A percentile compares a stretch with the other conserved stretches of the same genome.
Evolutionary conservation across 2,329 filamentous ascomycete species (phyloP).

Genomic region (Sclerotinia borealis): DNA sequence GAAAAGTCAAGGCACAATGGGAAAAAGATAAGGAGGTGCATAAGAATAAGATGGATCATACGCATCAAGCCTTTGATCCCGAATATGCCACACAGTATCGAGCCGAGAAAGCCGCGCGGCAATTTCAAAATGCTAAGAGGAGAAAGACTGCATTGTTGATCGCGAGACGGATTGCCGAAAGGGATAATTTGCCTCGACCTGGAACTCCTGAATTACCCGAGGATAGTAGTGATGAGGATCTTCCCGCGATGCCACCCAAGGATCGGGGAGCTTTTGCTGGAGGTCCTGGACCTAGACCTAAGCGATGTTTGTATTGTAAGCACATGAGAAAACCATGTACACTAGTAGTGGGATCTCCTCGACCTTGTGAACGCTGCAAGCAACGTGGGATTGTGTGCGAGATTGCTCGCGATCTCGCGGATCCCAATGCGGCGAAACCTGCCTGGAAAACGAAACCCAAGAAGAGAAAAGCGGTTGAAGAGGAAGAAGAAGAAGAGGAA

Average conservation of each 20-base stretch:
- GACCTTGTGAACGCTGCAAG: not conserved
- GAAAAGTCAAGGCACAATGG: not conserved
- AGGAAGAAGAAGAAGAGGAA: not conserved
- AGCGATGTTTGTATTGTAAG: not conserved
- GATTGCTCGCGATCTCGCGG: not conserved
- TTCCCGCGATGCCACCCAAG: not conserved
- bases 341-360: not conserved
- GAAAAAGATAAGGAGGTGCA: not conserved
- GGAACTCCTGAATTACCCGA: not conserved
- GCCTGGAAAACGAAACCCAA: not conserved
- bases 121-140: not conserved
- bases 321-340: not conserved
- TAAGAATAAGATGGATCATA: constrained; percentile 4
- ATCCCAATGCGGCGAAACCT: not conserved
- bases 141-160: not conserved
- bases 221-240: constrained; percentile 9
- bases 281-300: not conserved
- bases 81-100: not conserved
- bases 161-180: not conserved
- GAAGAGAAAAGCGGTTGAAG: too few relatives aligned
- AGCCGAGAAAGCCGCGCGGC: not conserved
- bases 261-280: not conserved
- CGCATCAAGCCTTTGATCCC: not conserved
- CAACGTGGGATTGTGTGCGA: not conserved
- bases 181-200: not conserved